Evolutionary conservation across 768 basidiomycete species (phyloP).

Genomic region (Fistulinella prunicolor): DNA sequence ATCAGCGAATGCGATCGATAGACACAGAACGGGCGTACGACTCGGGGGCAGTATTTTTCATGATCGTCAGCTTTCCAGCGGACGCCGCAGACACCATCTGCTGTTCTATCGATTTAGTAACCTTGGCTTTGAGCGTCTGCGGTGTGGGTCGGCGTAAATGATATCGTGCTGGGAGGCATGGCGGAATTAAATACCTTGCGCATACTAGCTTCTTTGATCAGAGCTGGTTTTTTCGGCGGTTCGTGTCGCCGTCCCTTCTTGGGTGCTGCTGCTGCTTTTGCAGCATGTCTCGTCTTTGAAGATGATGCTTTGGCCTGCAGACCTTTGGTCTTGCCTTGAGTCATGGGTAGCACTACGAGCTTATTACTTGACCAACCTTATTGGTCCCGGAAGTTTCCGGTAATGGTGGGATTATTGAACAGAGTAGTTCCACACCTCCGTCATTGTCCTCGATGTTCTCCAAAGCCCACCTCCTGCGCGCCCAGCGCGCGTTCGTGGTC

Average conservation of each 20-base stretch:
- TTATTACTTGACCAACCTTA: neutral
- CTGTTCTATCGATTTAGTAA: constrained; percentile 86
- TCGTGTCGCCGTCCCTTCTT: constrained; percentile 80
- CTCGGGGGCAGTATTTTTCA: constrained; percentile 60
- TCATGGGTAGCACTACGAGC: constrained; percentile 45
- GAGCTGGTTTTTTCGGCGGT: constrained; percentile 75
- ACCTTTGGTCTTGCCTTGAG: constrained; percentile 86
- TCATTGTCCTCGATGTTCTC: constrained; percentile 39
- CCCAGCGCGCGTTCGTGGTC: constrained; percentile 47
- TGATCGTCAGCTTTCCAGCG: constrained; percentile 86
- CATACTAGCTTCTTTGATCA: constrained; percentile 74
- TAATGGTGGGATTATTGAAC: constrained; percentile 1
- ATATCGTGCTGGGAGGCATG: neutral
- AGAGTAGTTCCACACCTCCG: constrained; percentile 6
- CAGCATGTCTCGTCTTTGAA: constrained; percentile 50
- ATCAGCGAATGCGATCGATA: constrained; percentile 2
- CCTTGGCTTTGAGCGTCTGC: constrained; percentile 84
- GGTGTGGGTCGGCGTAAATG: neutral
- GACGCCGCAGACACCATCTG: constrained; percentile 91
- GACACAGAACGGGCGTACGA: constrained; percentile 17
- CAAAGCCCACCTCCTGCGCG: constrained; percentile 46
- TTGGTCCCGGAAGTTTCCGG: constrained; percentile 27
- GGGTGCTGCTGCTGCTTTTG: constrained; percentile 63
- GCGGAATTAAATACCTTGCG: constrained; percentile 53
- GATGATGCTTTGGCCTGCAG: constrained; percentile 50